phyloP scores from a whole-genome alignment of 495 filamentous ascomycete species.

The Lichenothelia convexa region DNA sequence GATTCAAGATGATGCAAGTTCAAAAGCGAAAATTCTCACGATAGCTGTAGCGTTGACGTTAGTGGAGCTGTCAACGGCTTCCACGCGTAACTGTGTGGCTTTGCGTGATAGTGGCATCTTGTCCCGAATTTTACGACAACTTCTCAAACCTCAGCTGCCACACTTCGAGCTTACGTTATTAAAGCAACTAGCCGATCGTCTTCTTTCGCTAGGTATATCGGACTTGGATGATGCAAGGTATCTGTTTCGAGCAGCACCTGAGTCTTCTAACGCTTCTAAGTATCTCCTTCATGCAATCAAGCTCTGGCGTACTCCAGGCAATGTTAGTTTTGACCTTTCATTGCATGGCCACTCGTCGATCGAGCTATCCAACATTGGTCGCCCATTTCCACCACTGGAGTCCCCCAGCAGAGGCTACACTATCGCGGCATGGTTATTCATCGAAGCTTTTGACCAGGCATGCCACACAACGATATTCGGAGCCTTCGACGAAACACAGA shows the following conservation, averaged over 20 bases:
- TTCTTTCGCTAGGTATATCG: constrained; percentile 53
- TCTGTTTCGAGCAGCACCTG: constrained; percentile 47
- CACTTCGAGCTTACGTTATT: constrained; percentile 37
- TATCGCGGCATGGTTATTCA: constrained; percentile 67
- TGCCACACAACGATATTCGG: constrained; percentile 93
- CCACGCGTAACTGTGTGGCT: constrained; percentile 54
- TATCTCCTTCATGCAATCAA: constrained; percentile 60
- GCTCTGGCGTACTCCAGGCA: constrained; percentile 54
- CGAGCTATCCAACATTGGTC: constrained; percentile 66
- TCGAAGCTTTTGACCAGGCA: constrained; percentile 66
- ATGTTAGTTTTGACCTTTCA: constrained; percentile 87
- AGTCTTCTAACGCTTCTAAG: constrained; percentile 40
- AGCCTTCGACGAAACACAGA: constrained; percentile 79
- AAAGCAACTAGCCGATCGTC: constrained; percentile 35
- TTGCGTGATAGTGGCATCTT: constrained; percentile 64
- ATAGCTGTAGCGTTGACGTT: constrained; percentile 40
- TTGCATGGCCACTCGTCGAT: constrained; percentile 73
- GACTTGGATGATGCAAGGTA: constrained; percentile 60
- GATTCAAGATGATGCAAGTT: too few relatives aligned
- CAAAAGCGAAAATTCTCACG: constrained; percentile 32
- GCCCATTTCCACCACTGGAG: constrained; percentile 58
- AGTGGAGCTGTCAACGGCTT: constrained; percentile 33
- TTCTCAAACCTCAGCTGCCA: constrained; percentile 32
- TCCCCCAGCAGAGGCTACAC: constrained; percentile 60
- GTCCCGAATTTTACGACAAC: constrained; percentile 46